These are phyloP conservation scores for Cynara cardunculus DNA, from an alignment of 129 eudicot genomes.

Conservation along the genomic window DNA sequence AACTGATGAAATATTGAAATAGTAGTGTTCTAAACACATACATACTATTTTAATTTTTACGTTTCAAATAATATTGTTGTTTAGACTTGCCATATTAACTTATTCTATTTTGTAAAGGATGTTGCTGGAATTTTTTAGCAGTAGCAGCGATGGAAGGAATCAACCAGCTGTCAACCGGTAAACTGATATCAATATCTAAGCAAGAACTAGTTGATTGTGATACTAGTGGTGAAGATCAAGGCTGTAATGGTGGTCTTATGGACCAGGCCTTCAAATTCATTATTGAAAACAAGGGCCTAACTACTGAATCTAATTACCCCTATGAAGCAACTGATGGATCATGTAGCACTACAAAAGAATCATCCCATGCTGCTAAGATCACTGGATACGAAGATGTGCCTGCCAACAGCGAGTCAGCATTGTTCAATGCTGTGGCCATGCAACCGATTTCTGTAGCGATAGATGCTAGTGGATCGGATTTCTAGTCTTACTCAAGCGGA, in stretches of 20 bases:
- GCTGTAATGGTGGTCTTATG: conserved; percentile 47
- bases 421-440: conserved; percentile 22
- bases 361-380: conserved; percentile 9
- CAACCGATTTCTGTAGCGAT: conserved; percentile 25
- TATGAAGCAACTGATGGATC: conserved; percentile 33
- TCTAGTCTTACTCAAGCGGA: conserved; percentile 9
- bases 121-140: conserved; percentile 55
- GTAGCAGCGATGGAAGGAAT: conserved; percentile 53
- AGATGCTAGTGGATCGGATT: conserved; percentile 9
- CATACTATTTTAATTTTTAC: background rate
- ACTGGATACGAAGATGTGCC: conserved; percentile 30
- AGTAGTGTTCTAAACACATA: no score
- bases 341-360: conserved; percentile 24
- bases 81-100: background rate
- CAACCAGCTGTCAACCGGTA: conserved; percentile 38
- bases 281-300: conserved; percentile 37
- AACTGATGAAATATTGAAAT: no score
- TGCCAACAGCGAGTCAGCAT: conserved; percentile 11
- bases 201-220: conserved; percentile 57
- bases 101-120: conserved; percentile 14
- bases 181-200: conserved; percentile 44
- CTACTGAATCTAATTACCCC: conserved; percentile 41
- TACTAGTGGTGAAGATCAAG: conserved; percentile 23
- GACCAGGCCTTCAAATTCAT: conserved; percentile 44
- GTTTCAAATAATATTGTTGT: background rate